phyloP scores from a whole-genome alignment of 257 asterid genomes.

The Nicotiana undulata region DNA sequence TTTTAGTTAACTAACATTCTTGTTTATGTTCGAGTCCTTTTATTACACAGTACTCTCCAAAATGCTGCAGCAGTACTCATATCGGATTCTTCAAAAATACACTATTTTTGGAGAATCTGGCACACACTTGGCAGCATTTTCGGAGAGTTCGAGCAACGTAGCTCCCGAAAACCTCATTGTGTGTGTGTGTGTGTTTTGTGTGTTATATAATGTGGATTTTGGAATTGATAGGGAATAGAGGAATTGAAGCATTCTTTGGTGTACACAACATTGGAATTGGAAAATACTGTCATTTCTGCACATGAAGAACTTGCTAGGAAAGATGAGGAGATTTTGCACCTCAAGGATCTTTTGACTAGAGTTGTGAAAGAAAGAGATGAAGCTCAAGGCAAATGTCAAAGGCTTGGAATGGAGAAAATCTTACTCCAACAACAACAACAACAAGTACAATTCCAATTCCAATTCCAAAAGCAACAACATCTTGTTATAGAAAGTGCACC shows the following conservation, averaged over 20 bases:
- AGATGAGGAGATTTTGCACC: slow-evolving; percentile 72
- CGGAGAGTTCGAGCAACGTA: background rate
- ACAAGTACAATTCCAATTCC: background rate
- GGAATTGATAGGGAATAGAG: slow-evolving; percentile 46
- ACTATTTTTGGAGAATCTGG: background rate
- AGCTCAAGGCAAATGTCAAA: slow-evolving; percentile 38
- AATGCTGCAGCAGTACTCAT: background rate
- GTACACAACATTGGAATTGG: slow-evolving; percentile 74
- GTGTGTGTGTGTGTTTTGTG: background rate
- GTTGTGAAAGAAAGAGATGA: slow-evolving; percentile 69
- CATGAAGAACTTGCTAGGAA: slow-evolving; percentile 78
- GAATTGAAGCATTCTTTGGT: slow-evolving; percentile 69
- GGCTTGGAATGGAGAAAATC: slow-evolving; percentile 40
- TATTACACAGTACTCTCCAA: background rate
- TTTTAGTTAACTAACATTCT: background rate
- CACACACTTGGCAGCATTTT: accelerated
- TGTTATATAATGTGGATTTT: background rate
- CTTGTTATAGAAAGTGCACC: slow-evolving; percentile 23
- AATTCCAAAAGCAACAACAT: slow-evolving; percentile 4
- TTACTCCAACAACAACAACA: slow-evolving; percentile 37
- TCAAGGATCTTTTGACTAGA: slow-evolving; percentile 44
- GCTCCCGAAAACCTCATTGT: background rate
- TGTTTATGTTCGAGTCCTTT: background rate
- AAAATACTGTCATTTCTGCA: slow-evolving; percentile 55
- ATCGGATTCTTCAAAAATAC: background rate